Evolutionary conservation across 441 rosid genomes (phyloP), one percentile per base, ranked within the genome.

Genomic region (Populus hybrid): DNA sequence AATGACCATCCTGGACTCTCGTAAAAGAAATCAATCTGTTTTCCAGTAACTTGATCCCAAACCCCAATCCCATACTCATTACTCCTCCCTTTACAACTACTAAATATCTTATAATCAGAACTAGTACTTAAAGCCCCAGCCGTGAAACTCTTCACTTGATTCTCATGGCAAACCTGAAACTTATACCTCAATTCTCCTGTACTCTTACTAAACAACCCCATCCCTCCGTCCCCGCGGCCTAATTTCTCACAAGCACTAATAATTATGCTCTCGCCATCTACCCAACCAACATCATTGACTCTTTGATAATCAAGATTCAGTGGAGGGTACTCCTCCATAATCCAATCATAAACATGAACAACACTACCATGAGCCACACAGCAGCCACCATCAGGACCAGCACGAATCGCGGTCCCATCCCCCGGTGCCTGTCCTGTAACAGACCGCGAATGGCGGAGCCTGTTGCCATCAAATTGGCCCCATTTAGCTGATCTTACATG

Each of bases 21-120:
- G 69, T 95, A 92, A 82, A 93, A 92, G 84, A 95, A 93, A 85
- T 95, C 99, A 0, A 87, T 86, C 80, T 93, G 98, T 77, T 92
- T 89, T 6, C 97, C 97, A 0, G 95, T 87, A n/a, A 88, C 80
- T 74, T 91, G 99, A 81, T 95, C 99, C 98, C 99, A 95, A 76
- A 95, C 97, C 20, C 99, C 99, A 79, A 95, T 82, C 11, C 99
- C 99, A 24, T 93, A 91, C 86, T 95, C 99, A 72, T 93, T 92
- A 74, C 95, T 91, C 80, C 99, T 82, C 53, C 99, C 98, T 83
- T 89, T 93, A 26, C 99, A 95, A 50, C 99, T 92, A 3, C 97
- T 84, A 28, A 90, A 95, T 38, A 95, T 90, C 78, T 85, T 89
- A 31, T 81, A 79, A 83, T 91, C 98, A 10, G 86, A 83, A 79